Conservation (phyloP, 805 yeast species). For the Maudiozyma pseudohumilis region DNA sequence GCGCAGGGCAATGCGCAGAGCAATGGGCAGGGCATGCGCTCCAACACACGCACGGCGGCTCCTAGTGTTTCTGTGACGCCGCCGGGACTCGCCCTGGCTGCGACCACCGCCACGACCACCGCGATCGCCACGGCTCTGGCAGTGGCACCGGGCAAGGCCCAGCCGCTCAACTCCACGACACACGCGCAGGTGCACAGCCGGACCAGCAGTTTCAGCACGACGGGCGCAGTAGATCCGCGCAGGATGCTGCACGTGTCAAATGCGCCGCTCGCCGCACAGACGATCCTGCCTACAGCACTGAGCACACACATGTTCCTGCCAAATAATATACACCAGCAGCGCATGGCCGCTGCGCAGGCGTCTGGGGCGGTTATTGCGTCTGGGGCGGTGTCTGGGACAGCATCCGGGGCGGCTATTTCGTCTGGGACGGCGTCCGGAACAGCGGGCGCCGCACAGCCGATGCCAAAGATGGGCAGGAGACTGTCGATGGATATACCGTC, state of each 20-base stretch:
- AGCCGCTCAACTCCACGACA: not conserved
- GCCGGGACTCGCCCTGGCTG: no score
- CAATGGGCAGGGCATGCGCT: no score
- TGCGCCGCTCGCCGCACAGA: conserved; percentile 52
- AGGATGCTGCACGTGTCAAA: conserved; percentile 37
- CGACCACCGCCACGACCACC: no score
- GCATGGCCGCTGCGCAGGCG: conserved; percentile 14
- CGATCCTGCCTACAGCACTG: conserved; percentile 48
- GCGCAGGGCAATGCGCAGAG: no score
- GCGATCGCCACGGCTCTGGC: not conserved
- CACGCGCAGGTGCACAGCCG: not conserved
- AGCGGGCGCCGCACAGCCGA: not conserved
- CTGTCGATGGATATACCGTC: conserved; percentile 28
- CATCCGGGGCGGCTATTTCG: conserved; percentile 1
- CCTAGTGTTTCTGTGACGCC: no score
- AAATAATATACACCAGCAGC: conserved; percentile 29
- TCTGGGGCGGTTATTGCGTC: not conserved
- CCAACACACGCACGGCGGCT: no score
- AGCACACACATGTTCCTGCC: conserved; percentile 55
- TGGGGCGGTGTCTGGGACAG: not conserved
- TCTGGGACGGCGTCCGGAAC: not conserved
- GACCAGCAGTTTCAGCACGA: conserved; percentile 23
- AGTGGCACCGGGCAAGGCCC: not conserved
- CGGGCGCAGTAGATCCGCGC: conserved; percentile 30
- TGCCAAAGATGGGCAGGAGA: conserved; percentile 5